phyloP scores from a whole-genome alignment of 257 asterid genomes.

The Plantago elongata region DNA sequence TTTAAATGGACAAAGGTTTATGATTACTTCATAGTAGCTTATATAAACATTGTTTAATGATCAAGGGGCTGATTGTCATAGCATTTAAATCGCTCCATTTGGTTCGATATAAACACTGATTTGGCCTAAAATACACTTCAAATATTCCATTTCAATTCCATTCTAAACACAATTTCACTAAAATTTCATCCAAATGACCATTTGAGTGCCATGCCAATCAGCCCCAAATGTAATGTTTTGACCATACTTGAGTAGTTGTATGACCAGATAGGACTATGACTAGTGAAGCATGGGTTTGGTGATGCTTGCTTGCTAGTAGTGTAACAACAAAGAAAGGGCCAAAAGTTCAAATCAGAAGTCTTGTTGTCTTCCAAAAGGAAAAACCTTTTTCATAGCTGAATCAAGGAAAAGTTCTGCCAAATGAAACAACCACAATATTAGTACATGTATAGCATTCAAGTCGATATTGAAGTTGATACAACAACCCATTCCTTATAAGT shows the following conservation, averaged over 20 bases:
- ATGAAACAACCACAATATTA: background rate
- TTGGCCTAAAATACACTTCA: too few species aligned
- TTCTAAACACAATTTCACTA: too few species aligned
- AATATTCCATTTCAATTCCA: too few species aligned
- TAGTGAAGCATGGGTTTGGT: background rate
- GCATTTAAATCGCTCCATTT: too few species aligned
- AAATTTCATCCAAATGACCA: too few species aligned
- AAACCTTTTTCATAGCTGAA: background rate
- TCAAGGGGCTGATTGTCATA: too few species aligned
- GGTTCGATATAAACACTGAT: too few species aligned
- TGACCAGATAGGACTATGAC: slow-evolving; percentile 1
- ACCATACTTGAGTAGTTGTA: background rate
- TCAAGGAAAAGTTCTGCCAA: background rate
- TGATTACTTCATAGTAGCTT: too few species aligned
- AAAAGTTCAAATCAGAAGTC: background rate
- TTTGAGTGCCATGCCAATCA: too few species aligned
- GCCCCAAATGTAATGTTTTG: too few species aligned
- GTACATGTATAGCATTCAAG: background rate
- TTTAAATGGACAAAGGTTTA: too few species aligned
- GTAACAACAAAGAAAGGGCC: slow-evolving; percentile 4
- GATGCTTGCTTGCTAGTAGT: background rate
- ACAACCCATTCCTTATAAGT: background rate
- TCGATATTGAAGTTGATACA: background rate
- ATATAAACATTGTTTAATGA: too few species aligned
- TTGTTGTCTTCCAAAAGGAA: background rate